Percentiles rank a stretch among this genome's conserved stretches.
These are phyloP conservation scores for Penicillium sp. DNA, from an alignment of 2,329 filamentous ascomycete genomes.

Conservation along the genomic window DNA sequence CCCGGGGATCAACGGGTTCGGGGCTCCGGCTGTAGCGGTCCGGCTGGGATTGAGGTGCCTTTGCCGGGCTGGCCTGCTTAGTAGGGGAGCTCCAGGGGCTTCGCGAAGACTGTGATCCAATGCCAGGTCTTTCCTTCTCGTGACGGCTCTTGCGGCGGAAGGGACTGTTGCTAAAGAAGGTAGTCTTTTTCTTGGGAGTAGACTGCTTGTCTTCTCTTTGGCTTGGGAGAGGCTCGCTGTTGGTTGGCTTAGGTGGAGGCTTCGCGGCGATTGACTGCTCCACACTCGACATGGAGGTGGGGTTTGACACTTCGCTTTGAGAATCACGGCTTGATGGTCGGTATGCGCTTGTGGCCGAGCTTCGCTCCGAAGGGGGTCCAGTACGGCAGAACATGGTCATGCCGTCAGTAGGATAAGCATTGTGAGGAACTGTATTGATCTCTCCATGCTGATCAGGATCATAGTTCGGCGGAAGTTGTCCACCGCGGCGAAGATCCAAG, in stretches of 20 bases:
- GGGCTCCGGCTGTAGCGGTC: slow-evolving; percentile 50
- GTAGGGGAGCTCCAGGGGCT: slow-evolving; percentile 58
- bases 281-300: slow-evolving; percentile 84
- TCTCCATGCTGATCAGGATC: slow-evolving; percentile 66
- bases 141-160: slow-evolving; percentile 90
- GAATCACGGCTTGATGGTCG: slow-evolving; percentile 85
- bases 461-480: slow-evolving; percentile 50
- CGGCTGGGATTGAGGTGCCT: slow-evolving; percentile 36
- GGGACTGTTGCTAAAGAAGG: slow-evolving; percentile 91
- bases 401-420: slow-evolving; percentile 90
- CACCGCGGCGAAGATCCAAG: slow-evolving; percentile 44
- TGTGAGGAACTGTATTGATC: slow-evolving; percentile 76
- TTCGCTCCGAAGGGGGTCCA: slow-evolving; percentile 71
- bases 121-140: slow-evolving; percentile 62
- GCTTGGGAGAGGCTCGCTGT: slow-evolving; percentile 46
- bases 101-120: slow-evolving; percentile 38
- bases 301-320: slow-evolving; percentile 86
- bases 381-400: slow-evolving; percentile 97
- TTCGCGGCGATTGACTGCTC: slow-evolving; percentile 73
- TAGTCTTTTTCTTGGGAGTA: slow-evolving; percentile 69
- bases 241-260: slow-evolving; percentile 66
- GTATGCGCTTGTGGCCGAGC: slow-evolving; percentile 68
- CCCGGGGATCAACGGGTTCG: slow-evolving; percentile 86
- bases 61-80: slow-evolving; percentile 49
- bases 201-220: slow-evolving; percentile 68